Base-by-base conservation (phyloP, 2,329 filamentous ascomycete genomes). In the Aspergillus luchuensis region DNA sequence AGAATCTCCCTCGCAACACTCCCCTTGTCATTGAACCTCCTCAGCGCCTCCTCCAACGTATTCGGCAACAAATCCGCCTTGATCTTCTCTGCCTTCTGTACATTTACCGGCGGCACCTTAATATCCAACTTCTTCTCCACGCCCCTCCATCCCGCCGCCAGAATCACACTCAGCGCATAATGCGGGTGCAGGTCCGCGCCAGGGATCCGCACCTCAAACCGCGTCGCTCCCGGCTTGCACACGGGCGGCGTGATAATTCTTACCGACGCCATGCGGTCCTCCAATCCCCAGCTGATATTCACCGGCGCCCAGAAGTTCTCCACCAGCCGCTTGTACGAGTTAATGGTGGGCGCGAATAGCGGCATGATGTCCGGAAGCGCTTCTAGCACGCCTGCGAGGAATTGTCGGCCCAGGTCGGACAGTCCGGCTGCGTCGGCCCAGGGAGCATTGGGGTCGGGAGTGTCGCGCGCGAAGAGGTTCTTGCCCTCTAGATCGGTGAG, bases 271-370 rank as follows among this genome's bases (percentile, higher is more conserved):
- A 92, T 92, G 63, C 94, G 90, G 76, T 98, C 93, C 76, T 98
- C 94, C 3, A 97, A 80, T 0, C 94, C 94, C 94, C 94, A 98
- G 0, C 91, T 96, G 0, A 98, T 93, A 0, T 93, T 97, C 2
- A 98, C 93, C 0, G 94, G 94, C 0, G 94, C 94, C 94, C 94
- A 98, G 79, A 97, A 98, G 79, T 98, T 98, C 80, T 98, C 94
- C 2, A 98, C 94, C 0, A 98, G 85, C 2, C 94, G 89, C 80
- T 98, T 98, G 82, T 98, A 98, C 61, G 91, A 96, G 84, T 98
- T 98, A 71, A 98, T 86, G 0, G 91, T 98, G 0, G 94, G 94
- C 0, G 94, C 94, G 17, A 98, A 82, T 55, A 98, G 82, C 1
- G 94, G 94, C 94, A 98, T 98, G 67, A 97, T 86, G 72, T 97